Conservation (phyloP, 192 early-diverging fungal genomes). For the Coemansia sp. region DNA sequence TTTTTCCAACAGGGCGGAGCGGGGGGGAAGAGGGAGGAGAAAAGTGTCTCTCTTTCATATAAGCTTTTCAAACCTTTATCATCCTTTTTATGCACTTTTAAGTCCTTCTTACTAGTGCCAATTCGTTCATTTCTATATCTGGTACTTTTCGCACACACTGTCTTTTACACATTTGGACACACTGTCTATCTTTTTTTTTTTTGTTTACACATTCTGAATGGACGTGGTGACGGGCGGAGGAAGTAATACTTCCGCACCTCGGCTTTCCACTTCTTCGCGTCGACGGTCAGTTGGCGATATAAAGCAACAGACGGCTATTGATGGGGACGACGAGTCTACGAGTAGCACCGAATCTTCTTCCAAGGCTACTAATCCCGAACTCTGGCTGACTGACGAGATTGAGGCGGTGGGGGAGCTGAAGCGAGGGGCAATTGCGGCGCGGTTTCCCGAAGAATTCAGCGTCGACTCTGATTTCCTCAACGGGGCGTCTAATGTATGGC, state of each 20-base stretch:
- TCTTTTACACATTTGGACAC: not conserved
- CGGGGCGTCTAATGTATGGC: slow-evolving; percentile 54
- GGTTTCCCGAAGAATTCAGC: slow-evolving; percentile 58
- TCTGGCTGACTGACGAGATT: slow-evolving; percentile 46
- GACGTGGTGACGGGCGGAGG: not conserved
- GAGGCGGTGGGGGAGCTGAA: slow-evolving; percentile 58
- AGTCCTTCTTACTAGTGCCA: not conserved
- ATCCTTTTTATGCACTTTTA: not conserved
- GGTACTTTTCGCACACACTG: not conserved
- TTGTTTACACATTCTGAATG: slow-evolving; percentile 3
- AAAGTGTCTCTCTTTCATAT: too few species aligned
- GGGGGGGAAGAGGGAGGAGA: too few species aligned
- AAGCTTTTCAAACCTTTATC: not conserved
- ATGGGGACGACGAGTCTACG: not conserved
- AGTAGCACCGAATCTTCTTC: slow-evolving; percentile 5
- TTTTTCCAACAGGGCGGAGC: not conserved
- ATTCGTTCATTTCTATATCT: not conserved
- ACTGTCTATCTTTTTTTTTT: slow-evolving; percentile 7
- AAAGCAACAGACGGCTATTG: slow-evolving; percentile 4
- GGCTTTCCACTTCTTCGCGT: slow-evolving; percentile 7
- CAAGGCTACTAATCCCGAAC: slow-evolving; percentile 7
- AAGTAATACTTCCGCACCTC: not conserved
- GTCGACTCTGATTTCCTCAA: slow-evolving; percentile 50
- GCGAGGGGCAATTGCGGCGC: slow-evolving; percentile 54
- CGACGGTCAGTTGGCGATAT: slow-evolving; percentile 20